These are phyloP conservation scores for Coemansia sp. DNA, from an alignment of 192 early-diverging fungal species.

Conservation along the genomic window DNA sequence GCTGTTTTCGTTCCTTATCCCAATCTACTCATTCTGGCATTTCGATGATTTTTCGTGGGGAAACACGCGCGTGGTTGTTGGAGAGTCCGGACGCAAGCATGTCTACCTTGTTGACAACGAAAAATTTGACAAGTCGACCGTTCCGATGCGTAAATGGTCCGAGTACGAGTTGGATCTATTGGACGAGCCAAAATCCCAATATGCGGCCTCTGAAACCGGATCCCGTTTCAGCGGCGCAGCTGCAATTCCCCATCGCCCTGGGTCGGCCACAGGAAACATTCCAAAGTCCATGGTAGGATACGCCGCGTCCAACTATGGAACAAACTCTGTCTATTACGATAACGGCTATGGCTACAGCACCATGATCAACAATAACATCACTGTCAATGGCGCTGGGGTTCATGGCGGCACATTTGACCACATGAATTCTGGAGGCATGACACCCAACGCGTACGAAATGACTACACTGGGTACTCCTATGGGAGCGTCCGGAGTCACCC, in stretches of 20 bases:
- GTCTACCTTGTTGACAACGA: constrained; percentile 71
- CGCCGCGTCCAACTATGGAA: constrained; percentile 37
- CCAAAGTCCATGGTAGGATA: constrained; percentile 55
- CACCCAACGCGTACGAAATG: constrained; percentile 49
- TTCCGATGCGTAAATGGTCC: constrained; percentile 79
- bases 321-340: constrained; percentile 55
- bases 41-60: constrained; percentile 99
- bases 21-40: constrained; percentile 97
- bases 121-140: constrained; percentile 73
- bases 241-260: constrained; percentile 41
- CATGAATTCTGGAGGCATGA: constrained; percentile 25
- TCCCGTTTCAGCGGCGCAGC: constrained; percentile 49
- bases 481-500: constrained; percentile 5
- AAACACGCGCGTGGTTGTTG: constrained; percentile 89
- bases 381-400: constrained; percentile 14
- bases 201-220: constrained; percentile 37
- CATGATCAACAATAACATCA: constrained; percentile 36
- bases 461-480: constrained; percentile 25
- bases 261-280: constrained; percentile 53
- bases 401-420: constrained; percentile 30
- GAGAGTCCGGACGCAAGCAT: constrained; percentile 80
- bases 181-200: constrained; percentile 52
- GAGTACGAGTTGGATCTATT: constrained; percentile 73
- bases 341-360: constrained; percentile 54
- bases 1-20: constrained; percentile 80